phyloP scores from a whole-genome alignment of 148 eudicot species.

The Diospyros lotus region DNA sequence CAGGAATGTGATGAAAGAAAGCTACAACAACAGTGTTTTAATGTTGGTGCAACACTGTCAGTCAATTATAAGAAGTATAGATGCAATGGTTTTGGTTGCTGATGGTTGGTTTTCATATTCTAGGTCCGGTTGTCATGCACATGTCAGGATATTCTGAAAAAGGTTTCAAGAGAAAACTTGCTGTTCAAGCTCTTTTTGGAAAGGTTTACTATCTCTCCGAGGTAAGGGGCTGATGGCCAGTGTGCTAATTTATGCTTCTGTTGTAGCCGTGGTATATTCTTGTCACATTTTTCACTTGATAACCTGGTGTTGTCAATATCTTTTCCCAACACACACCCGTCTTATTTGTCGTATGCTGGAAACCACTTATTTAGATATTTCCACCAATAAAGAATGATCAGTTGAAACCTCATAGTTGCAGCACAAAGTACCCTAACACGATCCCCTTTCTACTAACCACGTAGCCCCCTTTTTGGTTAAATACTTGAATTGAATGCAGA shows the following conservation, averaged over 20 bases:
- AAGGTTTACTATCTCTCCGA: constrained; percentile 89
- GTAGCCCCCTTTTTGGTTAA: background rate
- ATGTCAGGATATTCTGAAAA: constrained; percentile 92
- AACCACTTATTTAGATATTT: background rate
- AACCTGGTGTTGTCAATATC: background rate
- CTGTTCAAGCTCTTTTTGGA: constrained; percentile 90
- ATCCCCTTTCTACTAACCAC: background rate
- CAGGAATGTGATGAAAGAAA: background rate
- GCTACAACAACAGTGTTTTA: background rate
- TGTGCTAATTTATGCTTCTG: background rate
- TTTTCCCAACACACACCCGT: background rate
- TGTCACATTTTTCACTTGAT: background rate
- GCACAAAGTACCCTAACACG: too few relatives aligned
- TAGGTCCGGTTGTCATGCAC: constrained; percentile 98
- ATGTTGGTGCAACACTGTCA: background rate
- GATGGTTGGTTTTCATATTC: constrained; percentile 25
- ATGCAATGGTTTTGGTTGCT: constrained; percentile 9
- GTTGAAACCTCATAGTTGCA: background rate
- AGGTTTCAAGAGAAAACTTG: constrained; percentile 91
- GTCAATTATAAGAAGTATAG: background rate
- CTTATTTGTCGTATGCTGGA: background rate
- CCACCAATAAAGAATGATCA: background rate
- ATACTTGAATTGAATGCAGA: background rate
- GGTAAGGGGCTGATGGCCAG: constrained; percentile 36
- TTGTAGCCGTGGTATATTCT: background rate